Conservation (phyloP, 768 basidiomycete species). For the Boletus speciosus region DNA sequence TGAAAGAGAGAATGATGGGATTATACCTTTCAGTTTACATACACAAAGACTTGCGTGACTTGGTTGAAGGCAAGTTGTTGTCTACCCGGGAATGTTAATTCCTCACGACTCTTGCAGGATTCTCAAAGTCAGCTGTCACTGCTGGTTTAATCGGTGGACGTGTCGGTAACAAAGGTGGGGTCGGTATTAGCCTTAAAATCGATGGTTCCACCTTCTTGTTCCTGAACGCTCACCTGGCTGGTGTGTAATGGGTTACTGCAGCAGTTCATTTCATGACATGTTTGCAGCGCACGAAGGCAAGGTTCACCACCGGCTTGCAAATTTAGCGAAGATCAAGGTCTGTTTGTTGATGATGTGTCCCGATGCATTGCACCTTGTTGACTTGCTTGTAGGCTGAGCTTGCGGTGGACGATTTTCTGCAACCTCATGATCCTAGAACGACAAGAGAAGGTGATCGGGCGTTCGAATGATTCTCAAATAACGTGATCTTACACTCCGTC, state of each 20-base stretch:
- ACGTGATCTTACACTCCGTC: constrained; percentile 7
- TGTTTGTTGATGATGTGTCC: not conserved
- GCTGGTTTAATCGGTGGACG: constrained; percentile 88
- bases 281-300: constrained; percentile 70
- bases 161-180: constrained; percentile 90
- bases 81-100: not conserved
- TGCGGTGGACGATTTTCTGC: constrained; percentile 72
- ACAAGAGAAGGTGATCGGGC: constrained; percentile 60
- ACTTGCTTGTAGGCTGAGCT: constrained; percentile 56
- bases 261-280: not conserved
- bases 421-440: constrained; percentile 57
- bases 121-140: constrained; percentile 79
- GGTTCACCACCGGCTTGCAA: constrained; percentile 75
- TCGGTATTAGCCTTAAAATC: constrained; percentile 85
- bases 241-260: constrained; percentile 32
- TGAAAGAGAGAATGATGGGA: constrained; percentile 91
- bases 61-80: constrained; percentile 52
- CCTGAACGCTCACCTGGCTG: constrained; percentile 88
- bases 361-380: not conserved
- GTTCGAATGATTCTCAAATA: not conserved
- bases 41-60: constrained; percentile 62
- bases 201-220: constrained; percentile 83
- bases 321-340: constrained; percentile 87
- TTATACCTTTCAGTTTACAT: constrained; percentile 77
- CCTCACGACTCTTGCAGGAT: constrained; percentile 40